These are phyloP conservation scores for Cryptococcus jaspeensis DNA, from an alignment of 1,284 basidiomycete species.

Conservation along the genomic window DNA sequence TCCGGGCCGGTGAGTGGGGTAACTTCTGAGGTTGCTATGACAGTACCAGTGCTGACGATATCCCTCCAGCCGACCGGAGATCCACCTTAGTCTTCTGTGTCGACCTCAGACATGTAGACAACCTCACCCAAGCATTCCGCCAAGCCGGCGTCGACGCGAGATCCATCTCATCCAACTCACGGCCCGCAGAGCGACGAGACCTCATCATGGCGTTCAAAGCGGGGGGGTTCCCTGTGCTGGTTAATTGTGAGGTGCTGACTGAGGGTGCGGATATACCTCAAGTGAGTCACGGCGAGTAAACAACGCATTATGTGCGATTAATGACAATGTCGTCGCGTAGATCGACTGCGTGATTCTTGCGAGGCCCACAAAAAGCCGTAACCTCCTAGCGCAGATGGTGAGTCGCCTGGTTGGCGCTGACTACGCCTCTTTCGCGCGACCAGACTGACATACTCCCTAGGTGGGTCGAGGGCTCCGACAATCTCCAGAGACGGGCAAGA, in stretches of 20 bases:
- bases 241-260: constrained; percentile 91
- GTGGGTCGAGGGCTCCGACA: constrained; percentile 90
- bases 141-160: constrained; percentile 80
- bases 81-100: constrained; percentile 92
- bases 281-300: constrained; percentile 21
- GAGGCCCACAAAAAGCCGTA: constrained; percentile 81
- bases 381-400: constrained; percentile 92
- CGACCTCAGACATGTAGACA: constrained; percentile 76
- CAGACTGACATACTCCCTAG: constrained; percentile 49
- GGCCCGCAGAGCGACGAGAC: constrained; percentile 62
- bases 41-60: background rate
- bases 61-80: constrained; percentile 60
- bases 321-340: constrained; percentile 9
- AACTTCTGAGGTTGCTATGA: background rate
- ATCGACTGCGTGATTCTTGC: constrained; percentile 89
- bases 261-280: constrained; percentile 90
- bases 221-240: constrained; percentile 76
- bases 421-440: no score
- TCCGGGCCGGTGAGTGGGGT: constrained; percentile 63
- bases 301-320: constrained; percentile 11
- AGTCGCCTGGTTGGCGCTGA: constrained; percentile 13
- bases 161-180: constrained; percentile 72
- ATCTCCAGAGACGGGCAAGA: constrained; percentile 76
- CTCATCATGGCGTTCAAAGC: constrained; percentile 68
- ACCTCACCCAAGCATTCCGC: constrained; percentile 72